Conservation (phyloP, 139 green algal species). For the Closterium sp. region DNA sequence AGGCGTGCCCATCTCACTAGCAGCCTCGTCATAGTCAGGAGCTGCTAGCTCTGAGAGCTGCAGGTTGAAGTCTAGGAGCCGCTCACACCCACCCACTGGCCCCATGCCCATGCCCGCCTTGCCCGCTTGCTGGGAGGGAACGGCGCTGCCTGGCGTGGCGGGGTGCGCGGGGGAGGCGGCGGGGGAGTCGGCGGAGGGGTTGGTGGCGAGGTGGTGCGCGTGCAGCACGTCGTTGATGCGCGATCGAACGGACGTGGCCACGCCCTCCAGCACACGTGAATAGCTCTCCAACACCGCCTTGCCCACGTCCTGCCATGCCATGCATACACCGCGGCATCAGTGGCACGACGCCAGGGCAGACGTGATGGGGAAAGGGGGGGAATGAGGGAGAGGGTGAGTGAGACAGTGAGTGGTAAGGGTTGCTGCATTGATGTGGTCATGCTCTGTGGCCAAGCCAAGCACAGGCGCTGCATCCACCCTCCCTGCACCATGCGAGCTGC, state of each 20-base stretch:
- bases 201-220: background rate
- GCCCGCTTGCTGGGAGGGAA: background rate
- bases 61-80: background rate
- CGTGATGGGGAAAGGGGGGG: background rate
- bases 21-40: background rate
- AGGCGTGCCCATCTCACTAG: background rate
- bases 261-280: constrained; percentile 38
- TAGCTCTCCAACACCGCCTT: constrained; percentile 42
- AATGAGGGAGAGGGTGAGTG: background rate
- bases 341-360: background rate
- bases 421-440: no score
- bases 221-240: constrained; percentile 39
- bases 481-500: no score
- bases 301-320: constrained; percentile 43
- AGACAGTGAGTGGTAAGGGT: no score
- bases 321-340: background rate
- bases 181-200: background rate
- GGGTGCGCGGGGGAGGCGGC: background rate
- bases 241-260: constrained; percentile 22
- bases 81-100: background rate
- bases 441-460: no score
- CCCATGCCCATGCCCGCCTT: background rate
- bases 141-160: background rate
- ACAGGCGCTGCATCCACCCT: no score
- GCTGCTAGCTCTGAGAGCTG: background rate